Evolutionary conservation across 495 filamentous ascomycete genomes (phyloP), one percentile per base, ranked within the genome.

Genomic region (Daldinia concentrica): DNA sequence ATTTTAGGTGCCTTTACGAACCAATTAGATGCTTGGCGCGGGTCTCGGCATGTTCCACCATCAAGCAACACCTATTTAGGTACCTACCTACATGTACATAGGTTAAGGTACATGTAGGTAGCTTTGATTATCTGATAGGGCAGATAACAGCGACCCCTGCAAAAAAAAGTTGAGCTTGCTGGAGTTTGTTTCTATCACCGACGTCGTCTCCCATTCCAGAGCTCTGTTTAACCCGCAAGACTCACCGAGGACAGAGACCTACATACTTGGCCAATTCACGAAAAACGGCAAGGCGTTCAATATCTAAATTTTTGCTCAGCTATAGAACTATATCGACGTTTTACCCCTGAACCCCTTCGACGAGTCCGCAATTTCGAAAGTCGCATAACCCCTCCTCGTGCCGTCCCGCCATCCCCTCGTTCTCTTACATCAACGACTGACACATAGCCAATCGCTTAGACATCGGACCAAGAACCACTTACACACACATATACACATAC

Each of bases 391-490:
- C 17, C 43, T 48, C 17, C 17, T 24, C 43, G 26, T 54, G 11
- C 15, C 26, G 50, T 54, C 50, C 26, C 50, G 50, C 50, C 26
- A 22, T 48, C 43, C 43, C 43, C 8, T 8, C 43, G 1, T 32
- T 7, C 29, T 7, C 29, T 32, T 7, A 11, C 19, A 9, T 9
- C 19, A 19, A 11, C 43, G 17, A 22, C 43, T 22, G 19, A 24
- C 8, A 14, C 43, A 48, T 48, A 48, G 43, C 43, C 43, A 48
- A 48, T 48, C 43, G 43, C 19, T 22, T 3, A 11, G 19, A 48
- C 22, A 6, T 11, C 9, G 2, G 8, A 48, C 43, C 2, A 48
- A 82, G 52, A 81, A 29, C 26, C 26, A 52, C 26, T 15, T 27
- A 52, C 12, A 52, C 14, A 30, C 50, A 29, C 6, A 29, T 29